Percentiles rank a stretch among this genome's conserved stretches.
These are phyloP conservation scores for Hypoxylon sp. DNA, from an alignment of 2,329 filamentous ascomycete genomes.

Conservation along the genomic window DNA sequence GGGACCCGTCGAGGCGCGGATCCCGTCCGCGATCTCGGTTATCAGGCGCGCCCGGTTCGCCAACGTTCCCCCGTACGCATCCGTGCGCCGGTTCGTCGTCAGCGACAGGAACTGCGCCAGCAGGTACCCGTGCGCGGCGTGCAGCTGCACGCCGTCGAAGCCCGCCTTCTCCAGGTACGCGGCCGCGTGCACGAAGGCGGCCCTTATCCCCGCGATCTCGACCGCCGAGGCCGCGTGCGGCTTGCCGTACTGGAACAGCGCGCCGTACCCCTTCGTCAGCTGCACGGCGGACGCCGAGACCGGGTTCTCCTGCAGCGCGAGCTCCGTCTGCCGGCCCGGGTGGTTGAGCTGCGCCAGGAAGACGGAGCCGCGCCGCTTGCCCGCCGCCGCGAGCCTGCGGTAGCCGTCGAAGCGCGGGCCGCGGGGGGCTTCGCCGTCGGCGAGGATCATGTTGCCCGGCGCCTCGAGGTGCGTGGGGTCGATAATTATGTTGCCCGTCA, in stretches of 20 bases:
- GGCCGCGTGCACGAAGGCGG: constrained; percentile 37
- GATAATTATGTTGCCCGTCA: constrained; percentile 71
- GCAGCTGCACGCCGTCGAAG: constrained; percentile 58
- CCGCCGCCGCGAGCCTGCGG: constrained; percentile 60
- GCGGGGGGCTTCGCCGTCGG: constrained; percentile 56
- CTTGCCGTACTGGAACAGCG: constrained; percentile 51
- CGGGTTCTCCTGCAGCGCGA: constrained; percentile 60
- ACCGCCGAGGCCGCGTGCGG: constrained; percentile 21
- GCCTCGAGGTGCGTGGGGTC: constrained; percentile 66
- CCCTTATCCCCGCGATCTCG: constrained; percentile 25
- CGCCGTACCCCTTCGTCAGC: constrained; percentile 52
- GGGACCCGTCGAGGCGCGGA: constrained; percentile 54
- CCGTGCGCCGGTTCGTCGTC: constrained; percentile 64
- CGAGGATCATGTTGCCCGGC: constrained; percentile 66
- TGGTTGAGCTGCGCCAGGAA: constrained; percentile 69
- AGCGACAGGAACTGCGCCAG: constrained; percentile 67
- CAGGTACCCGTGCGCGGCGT: constrained; percentile 69
- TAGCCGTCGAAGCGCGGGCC: constrained; percentile 68
- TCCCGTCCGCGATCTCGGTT: constrained; percentile 61
- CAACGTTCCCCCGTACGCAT: constrained; percentile 66
- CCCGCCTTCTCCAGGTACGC: constrained; percentile 38
- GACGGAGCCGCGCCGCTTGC: constrained; percentile 64
- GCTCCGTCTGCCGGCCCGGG: constrained; percentile 64
- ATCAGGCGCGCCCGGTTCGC: constrained; percentile 63
- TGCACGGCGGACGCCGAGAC: constrained; percentile 65